Percentiles rank a stretch among this genome's conserved stretches.
These are phyloP conservation scores for Dillenia turbinata DNA, from an alignment of 164 flowering plant genomes.

Conservation along the genomic window DNA sequence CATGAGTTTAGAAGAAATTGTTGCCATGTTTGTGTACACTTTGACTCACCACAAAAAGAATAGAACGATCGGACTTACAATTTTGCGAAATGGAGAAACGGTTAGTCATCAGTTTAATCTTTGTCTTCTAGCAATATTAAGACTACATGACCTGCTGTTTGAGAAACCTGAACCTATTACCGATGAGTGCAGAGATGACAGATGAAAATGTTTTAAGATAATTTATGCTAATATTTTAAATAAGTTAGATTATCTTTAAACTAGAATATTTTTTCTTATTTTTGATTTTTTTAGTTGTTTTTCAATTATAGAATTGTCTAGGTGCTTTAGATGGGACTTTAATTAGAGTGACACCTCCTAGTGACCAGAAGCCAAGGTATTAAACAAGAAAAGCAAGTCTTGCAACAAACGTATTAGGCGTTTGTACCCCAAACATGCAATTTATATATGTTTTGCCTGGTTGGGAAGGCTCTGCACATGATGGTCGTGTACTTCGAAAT, in stretches of 20 bases:
- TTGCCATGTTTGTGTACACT: background rate
- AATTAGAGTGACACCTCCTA: background rate
- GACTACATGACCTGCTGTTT: no score
- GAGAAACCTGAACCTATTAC: no score
- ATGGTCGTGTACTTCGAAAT: no score
- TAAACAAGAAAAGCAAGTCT: background rate
- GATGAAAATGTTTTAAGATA: no score
- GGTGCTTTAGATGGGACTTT: background rate
- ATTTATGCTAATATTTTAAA: background rate
- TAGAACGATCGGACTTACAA: background rate
- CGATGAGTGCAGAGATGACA: no score
- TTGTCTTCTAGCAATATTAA: no score
- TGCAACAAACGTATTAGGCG: background rate
- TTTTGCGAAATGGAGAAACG: background rate
- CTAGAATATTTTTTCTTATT: no score
- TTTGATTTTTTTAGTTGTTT: background rate
- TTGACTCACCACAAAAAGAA: slow-evolving; percentile 2
- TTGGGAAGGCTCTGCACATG: no score
- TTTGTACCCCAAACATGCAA: no score
- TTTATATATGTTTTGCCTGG: no score
- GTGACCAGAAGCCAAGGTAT: background rate
- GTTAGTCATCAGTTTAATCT: slow-evolving; percentile 1
- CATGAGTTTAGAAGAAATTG: background rate
- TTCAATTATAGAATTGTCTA: background rate
- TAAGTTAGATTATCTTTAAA: no score